These are phyloP conservation scores for Aotearoamyces nothofagi DNA, from an alignment of 2,329 filamentous ascomycete species.

Conservation along the genomic window DNA sequence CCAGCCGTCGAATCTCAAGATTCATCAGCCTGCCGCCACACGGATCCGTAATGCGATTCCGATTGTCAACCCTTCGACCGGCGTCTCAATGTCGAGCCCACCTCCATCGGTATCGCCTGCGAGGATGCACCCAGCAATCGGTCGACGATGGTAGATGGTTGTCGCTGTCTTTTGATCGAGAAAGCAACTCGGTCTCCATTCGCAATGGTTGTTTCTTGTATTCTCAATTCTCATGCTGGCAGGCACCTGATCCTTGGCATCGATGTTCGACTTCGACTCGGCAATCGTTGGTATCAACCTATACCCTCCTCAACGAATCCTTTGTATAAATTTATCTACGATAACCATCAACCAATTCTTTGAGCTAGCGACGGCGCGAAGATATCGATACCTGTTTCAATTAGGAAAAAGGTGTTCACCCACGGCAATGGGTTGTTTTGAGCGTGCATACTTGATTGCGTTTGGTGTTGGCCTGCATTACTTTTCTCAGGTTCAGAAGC, in stretches of 20 bases:
- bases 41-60: conserved; percentile 90
- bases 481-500: conserved; percentile 17
- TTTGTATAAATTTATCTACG: conserved; percentile 18
- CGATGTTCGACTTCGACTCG: conserved; percentile 10
- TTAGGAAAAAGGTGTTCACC: conserved; percentile 15
- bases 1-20: conserved; percentile 55
- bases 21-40: conserved; percentile 81
- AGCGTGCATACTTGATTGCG: conserved; percentile 18
- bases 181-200: conserved; percentile 11
- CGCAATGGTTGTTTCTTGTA: conserved; percentile 17
- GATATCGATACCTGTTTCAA: conserved; percentile 21
- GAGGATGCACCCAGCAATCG: conserved; percentile 32
- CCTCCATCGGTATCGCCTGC: conserved; percentile 55
- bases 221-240: conserved; percentile 16
- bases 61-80: conserved; percentile 91
- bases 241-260: conserved; percentile 16
- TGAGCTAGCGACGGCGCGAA: conserved; percentile 17
- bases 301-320: conserved; percentile 18
- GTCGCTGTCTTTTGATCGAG: conserved; percentile 11
- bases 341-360: conserved; percentile 14
- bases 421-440: conserved; percentile 16
- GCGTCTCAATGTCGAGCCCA: conserved; percentile 76
- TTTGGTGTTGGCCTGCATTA: conserved; percentile 19
- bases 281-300: conserved; percentile 11
- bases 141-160: conserved; percentile 17